phyloP scores from a whole-genome alignment of 192 early-diverging fungal species.

The Coemansia sp. region DNA sequence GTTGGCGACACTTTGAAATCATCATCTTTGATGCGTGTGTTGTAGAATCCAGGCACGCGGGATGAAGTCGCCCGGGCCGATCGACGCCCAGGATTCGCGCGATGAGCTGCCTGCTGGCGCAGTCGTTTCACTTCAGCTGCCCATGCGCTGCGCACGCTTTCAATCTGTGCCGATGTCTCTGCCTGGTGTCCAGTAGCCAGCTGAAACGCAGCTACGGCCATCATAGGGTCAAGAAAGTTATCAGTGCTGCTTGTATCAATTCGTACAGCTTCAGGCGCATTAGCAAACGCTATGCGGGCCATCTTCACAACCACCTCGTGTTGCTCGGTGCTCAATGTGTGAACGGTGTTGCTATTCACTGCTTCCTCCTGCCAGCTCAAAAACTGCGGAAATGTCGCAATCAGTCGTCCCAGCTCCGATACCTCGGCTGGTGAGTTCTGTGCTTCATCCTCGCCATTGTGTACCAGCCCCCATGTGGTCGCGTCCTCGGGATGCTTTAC shows the following conservation, averaged over 20 bases:
- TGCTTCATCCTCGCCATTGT: not conserved
- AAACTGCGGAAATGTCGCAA: slow-evolving; percentile 5
- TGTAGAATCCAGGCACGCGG: not conserved
- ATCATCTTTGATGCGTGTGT: not conserved
- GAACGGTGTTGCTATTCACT: not conserved
- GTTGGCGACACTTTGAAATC: not conserved
- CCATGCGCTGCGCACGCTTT: not conserved
- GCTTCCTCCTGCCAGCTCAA: not conserved
- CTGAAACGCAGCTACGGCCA: not conserved
- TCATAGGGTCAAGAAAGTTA: slow-evolving; percentile 3
- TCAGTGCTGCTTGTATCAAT: not conserved
- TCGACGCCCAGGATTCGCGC: not conserved
- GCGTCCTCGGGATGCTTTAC: not conserved
- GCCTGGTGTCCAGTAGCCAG: not conserved
- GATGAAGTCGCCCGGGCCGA: not conserved
- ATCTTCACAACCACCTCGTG: not conserved
- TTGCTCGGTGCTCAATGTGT: not conserved
- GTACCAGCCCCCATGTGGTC: not conserved
- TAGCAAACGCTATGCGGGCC: not conserved
- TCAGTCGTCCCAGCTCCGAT: not conserved
- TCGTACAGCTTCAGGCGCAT: not conserved
- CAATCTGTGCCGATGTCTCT: not conserved
- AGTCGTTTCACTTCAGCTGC: not conserved
- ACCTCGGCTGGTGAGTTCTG: not conserved
- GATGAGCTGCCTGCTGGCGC: not conserved